Conservation (phyloP, 164 flowering plant genomes). For the Stephania yunnanensis region DNA sequence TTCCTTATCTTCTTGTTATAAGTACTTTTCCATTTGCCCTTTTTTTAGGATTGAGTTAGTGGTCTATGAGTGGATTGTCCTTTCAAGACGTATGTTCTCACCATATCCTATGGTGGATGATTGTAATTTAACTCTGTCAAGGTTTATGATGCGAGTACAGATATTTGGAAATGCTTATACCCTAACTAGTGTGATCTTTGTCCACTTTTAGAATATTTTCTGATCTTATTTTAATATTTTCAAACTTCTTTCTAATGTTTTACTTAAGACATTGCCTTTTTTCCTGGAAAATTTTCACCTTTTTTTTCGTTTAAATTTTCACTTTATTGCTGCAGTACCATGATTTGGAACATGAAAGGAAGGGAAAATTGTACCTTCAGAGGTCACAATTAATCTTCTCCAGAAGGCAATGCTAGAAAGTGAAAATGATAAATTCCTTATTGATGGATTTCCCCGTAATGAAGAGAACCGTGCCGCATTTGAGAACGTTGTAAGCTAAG, state of each 20-base stretch:
- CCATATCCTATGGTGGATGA: not conserved
- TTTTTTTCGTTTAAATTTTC: not conserved
- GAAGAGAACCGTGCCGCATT: conserved; percentile 95
- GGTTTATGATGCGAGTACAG: not conserved
- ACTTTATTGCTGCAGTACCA: conserved; percentile 41
- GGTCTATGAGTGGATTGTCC: not conserved
- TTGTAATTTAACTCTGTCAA: not conserved
- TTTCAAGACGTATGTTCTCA: not conserved
- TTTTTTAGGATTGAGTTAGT: not conserved
- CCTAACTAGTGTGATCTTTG: not conserved
- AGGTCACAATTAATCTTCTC: conserved; percentile 87
- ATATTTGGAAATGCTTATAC: not conserved
- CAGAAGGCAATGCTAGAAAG: conserved; percentile 67
- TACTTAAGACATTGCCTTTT: too few relatives aligned
- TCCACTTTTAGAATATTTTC: not conserved
- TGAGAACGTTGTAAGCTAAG: conserved; percentile 64
- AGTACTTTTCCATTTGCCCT: not conserved
- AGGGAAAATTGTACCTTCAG: conserved; percentile 96
- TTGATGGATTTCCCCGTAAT: conserved; percentile 95
- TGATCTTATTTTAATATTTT: too few relatives aligned
- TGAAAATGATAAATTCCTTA: conserved; percentile 80
- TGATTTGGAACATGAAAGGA: conserved; percentile 91
- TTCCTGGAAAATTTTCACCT: too few relatives aligned
- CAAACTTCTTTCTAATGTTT: too few relatives aligned
- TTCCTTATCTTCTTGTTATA: not conserved